Base-by-base conservation (phyloP, 768 basidiomycete genomes). In the Xanthoconium purpureum region DNA sequence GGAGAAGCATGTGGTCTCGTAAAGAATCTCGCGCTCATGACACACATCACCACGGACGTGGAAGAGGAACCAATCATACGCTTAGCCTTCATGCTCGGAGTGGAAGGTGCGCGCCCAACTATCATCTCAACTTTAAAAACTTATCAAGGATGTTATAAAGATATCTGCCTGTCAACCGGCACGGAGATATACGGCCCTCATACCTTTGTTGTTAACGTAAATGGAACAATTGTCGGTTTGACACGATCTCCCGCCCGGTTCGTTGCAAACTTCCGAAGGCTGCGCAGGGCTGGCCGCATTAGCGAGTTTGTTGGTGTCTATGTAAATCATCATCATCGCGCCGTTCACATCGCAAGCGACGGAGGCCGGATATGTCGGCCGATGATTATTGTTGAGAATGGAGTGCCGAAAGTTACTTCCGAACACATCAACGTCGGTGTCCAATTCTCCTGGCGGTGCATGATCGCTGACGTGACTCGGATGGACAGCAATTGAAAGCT, bases 1-100 rank as follows among this genome's bases (percentile, higher is more conserved):
- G 97, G 97, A 69, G 97, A 99, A 75, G 97, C 97, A 17, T 99
- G 97, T 68, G 97, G 97, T 28, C 76, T 99, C 56, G 97, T 99
- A 45, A 99, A 99, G 78, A 99, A 99, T 74, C 76, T 99, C 59
- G 97, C 97, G 4, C 78, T 99, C 15, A 99, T 99, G 97, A 98
- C 97, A 4, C 96, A 99, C 73, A 98, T 99, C 70, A 99, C 97
- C 10, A 98, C 97, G 40, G 97, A 98, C 71, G 96, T 94, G 32
- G 94, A 96, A 58, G 97, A 99, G 71, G 91, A 87, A 57, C 95
- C 96, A 1, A 90, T 99, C 52, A 84, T 92, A 60, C 83, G 87
- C 56, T 77, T 98, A 35, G 87, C 91, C 6, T 95, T 88, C 72
- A 87, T 97, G 85, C 83, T 98, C n/a, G 97, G 97, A 30, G 91